phyloP scores from a whole-genome alignment of 192 early-diverging fungal species.

The Podila epicladia region DNA sequence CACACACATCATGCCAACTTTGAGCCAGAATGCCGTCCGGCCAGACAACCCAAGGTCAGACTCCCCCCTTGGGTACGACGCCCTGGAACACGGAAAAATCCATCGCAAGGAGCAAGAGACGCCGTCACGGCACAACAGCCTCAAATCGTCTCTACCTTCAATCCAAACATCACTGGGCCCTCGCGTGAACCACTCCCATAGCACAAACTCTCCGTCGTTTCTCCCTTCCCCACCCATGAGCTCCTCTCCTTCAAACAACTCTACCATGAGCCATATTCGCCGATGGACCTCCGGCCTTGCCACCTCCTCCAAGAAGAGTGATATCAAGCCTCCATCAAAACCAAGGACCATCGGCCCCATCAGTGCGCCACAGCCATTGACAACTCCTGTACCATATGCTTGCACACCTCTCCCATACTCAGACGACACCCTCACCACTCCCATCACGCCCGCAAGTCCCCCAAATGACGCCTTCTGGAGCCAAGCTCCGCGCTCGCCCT shows the following conservation, averaged over 20 bases:
- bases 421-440: constrained; percentile 7
- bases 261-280: constrained; percentile 36
- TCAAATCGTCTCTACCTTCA: not conserved
- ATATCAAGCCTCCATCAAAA: constrained; percentile 8
- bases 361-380: constrained; percentile 31
- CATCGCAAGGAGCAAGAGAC: not conserved
- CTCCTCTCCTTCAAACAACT: constrained; percentile 9
- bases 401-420: constrained; percentile 47
- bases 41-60: constrained; percentile 15
- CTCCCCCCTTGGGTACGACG: not conserved
- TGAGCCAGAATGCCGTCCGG: constrained; percentile 33
- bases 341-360: constrained; percentile 40
- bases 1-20: constrained; percentile 9
- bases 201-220: not conserved
- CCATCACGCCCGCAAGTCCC: not conserved
- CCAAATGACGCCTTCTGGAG: not conserved
- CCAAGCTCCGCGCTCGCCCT: constrained; percentile 11
- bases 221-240: not conserved
- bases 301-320: constrained; percentile 15
- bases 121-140: not conserved
- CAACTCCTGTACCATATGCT: constrained; percentile 35
- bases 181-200: not conserved
- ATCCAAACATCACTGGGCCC: constrained; percentile 2
- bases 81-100: not conserved
- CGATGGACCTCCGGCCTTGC: constrained; percentile 36